A percentile compares a stretch with the other conserved stretches of the same genome.
These are phyloP conservation scores for Carex parvula DNA, from an alignment of 176 grass and related monocot genomes.

Conservation along the genomic window DNA sequence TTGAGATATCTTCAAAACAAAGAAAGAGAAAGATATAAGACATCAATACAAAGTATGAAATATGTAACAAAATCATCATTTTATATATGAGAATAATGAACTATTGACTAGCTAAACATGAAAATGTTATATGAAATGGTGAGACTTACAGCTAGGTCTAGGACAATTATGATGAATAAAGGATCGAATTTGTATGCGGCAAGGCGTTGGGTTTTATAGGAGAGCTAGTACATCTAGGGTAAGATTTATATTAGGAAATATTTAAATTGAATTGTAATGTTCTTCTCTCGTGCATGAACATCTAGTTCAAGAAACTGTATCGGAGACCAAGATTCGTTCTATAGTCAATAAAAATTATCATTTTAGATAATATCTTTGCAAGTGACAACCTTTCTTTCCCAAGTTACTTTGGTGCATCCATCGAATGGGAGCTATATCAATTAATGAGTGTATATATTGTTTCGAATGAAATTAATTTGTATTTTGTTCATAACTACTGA, in stretches of 20 bases:
- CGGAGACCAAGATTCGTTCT: neutral
- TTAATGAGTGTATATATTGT: neutral
- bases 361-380: neutral
- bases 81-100: neutral
- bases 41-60: neutral
- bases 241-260: conserved; percentile 7
- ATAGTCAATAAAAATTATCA: neutral
- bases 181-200: neutral
- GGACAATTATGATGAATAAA: neutral
- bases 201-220: neutral
- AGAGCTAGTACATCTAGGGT: neutral
- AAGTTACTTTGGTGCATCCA: neutral
- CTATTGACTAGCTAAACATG: neutral
- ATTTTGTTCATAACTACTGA: neutral
- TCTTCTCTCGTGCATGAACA: conserved; percentile 15
- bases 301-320: neutral
- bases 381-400: neutral
- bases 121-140: neutral
- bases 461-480: neutral
- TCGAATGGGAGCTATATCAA: neutral
- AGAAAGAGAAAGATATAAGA: neutral
- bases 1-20: conserved; percentile 8
- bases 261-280: neutral
- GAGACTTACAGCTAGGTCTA: neutral
- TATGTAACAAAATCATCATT: neutral